A percentile compares a stretch with the other conserved stretches of the same genome.
Conservation (phyloP, 441 rosid genomes). For the Geranium incanum region DNA sequence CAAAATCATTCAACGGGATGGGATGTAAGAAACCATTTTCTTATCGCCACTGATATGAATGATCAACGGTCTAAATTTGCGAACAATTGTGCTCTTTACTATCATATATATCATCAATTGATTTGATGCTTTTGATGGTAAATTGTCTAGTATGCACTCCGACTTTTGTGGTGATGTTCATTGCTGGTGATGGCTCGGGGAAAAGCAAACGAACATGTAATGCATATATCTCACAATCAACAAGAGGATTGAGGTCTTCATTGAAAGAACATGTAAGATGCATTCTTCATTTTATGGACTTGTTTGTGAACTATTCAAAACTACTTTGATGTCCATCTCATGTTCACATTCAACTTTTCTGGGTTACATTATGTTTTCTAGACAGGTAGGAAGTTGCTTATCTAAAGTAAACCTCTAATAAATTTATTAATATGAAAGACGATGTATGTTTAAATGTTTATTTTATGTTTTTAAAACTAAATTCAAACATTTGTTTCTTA, state of each 20-base stretch:
- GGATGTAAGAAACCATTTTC: background rate
- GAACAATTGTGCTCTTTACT: background rate
- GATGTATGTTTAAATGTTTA: background rate
- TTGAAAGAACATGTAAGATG: slow-evolving; percentile 79
- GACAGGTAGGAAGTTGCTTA: background rate
- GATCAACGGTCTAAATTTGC: background rate
- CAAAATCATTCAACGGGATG: background rate
- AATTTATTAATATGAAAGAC: background rate
- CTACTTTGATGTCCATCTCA: background rate
- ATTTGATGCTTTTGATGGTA: slow-evolving; percentile 23
- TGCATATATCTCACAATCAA: slow-evolving; percentile 80
- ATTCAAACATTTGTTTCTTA: background rate
- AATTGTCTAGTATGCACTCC: slow-evolving; percentile 60
- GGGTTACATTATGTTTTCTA: background rate
- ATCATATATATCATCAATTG: slow-evolving; percentile 15
- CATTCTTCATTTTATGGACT: background rate
- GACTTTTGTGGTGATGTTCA: slow-evolving; percentile 84
- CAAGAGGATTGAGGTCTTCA: slow-evolving; percentile 71
- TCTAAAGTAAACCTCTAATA: background rate
- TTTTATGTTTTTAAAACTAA: background rate
- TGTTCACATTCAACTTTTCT: background rate
- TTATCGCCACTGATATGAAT: background rate
- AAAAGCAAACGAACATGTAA: slow-evolving; percentile 42
- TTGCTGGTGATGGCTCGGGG: slow-evolving; percentile 39
- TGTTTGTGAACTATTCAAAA: background rate